Conservation (phyloP, 2,329 filamentous ascomycete genomes). For the Penicillium sp. region DNA sequence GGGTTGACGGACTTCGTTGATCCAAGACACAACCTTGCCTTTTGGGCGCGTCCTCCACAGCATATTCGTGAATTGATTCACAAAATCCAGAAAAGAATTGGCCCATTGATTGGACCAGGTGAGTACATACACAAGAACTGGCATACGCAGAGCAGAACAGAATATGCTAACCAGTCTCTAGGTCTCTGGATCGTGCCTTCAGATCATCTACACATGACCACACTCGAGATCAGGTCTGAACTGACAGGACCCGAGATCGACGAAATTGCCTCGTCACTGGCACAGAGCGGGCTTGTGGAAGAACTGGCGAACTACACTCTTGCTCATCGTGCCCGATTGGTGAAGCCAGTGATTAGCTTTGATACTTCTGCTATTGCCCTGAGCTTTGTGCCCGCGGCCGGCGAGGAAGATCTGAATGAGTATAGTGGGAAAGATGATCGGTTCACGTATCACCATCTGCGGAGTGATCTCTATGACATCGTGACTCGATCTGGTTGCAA, state of each 20-base stretch:
- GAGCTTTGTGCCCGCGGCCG: slow-evolving; percentile 76
- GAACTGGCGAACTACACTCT: slow-evolving; percentile 64
- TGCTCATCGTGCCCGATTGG: slow-evolving; percentile 65
- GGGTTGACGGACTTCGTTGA: slow-evolving; percentile 66
- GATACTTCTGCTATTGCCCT: slow-evolving; percentile 82
- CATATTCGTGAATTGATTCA: slow-evolving; percentile 65
- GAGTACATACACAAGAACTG: slow-evolving; percentile 35
- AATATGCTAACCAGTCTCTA: slow-evolving; percentile 34
- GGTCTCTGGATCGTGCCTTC: slow-evolving; percentile 83
- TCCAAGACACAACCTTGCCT: slow-evolving; percentile 73
- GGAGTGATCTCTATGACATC: slow-evolving; percentile 68
- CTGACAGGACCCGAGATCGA: slow-evolving; percentile 66
- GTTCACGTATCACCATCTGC: slow-evolving; percentile 88
- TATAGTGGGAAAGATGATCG: slow-evolving; percentile 51
- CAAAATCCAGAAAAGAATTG: slow-evolving; percentile 65
- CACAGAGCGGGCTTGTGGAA: slow-evolving; percentile 49
- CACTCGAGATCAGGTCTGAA: slow-evolving; percentile 79
- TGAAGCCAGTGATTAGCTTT: slow-evolving; percentile 78
- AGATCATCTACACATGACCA: slow-evolving; percentile 76
- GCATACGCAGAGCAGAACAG: background rate
- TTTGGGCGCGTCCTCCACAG: slow-evolving; percentile 80
- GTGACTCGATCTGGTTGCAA: slow-evolving; percentile 61
- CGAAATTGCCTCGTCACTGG: slow-evolving; percentile 56
- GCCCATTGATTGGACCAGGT: slow-evolving; percentile 63
- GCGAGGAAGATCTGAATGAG: slow-evolving; percentile 48